Evolutionary conservation across 495 filamentous ascomycete genomes (phyloP), one percentile per base, ranked within the genome.

Genomic region (Penicilliopsis zonata): DNA sequence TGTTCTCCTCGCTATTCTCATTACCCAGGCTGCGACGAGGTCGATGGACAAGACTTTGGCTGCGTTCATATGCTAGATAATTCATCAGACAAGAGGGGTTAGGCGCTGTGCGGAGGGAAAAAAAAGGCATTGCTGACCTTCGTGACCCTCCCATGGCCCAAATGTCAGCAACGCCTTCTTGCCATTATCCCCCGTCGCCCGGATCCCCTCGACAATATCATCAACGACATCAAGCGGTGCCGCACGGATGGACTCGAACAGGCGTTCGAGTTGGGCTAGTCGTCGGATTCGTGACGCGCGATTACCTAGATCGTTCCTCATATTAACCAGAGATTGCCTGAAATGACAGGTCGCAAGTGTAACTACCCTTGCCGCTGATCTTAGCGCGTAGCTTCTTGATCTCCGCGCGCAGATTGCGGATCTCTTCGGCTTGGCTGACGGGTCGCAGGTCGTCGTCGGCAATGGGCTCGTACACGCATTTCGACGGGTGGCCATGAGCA

Each of bases 401-500:
- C 34, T 65, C 58, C 28, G 42, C 35, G 4, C 59, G 51, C 35
- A 65, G 31, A 33, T 61, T 59, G 12, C 46, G 50, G 19, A 65
- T 65, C 39, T 65, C 61, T 16, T 65, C 61, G 3, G 53, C 55
- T 26, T 65, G 61, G 21, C 48, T 53, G 25, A 65, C 52, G 2
- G 61, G 61, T 18, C 43, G 46, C 21, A 54, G 46, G 15, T 57
- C 55, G 7, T 63, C 61, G 12, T 56, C 58, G 1, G 55, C 49
- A 1, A 43, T 31, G 6, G 32, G 37, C 12, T 65, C 58, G 33
- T 63, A 65, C 3, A 58, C 48, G 34, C 61, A 65, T 41, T 57
- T 55, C 13, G 61, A 63, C 1, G 61, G 61, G 31, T 65, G 61
- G 1, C 61, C 61, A 40, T 65, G 61, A 9, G 61, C 55, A 33